Evolutionary conservation across 2,329 filamentous ascomycete genomes (phyloP).

Genomic region (Diplodia intermedia): DNA sequence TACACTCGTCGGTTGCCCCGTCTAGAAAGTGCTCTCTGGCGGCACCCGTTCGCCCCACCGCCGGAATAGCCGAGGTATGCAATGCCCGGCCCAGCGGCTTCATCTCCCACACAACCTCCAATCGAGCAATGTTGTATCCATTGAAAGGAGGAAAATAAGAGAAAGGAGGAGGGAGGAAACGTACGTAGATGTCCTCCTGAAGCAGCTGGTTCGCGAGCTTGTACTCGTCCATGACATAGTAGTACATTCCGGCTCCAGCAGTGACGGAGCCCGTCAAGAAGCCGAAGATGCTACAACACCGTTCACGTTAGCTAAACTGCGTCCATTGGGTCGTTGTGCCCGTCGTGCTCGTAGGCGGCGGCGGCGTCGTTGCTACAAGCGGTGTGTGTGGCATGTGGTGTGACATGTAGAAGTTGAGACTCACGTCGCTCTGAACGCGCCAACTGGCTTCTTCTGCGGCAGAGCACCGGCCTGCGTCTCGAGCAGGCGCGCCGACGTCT

Average conservation of each 20-base stretch:
- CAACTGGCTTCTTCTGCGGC: conserved; percentile 66
- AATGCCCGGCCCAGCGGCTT: not conserved
- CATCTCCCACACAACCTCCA: not conserved
- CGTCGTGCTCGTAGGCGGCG: not conserved
- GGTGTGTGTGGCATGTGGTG: conserved; percentile 1
- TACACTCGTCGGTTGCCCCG: conserved; percentile 16
- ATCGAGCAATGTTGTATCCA: not conserved
- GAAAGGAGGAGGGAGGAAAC: conserved; percentile 50
- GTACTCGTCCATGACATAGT: conserved; percentile 93
- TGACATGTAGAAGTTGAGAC: conserved; percentile 38
- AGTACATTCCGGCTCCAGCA: conserved; percentile 83
- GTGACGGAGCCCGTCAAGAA: conserved; percentile 86
- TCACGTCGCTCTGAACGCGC: conserved; percentile 75
- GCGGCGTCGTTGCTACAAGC: not conserved
- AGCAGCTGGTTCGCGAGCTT: conserved; percentile 90
- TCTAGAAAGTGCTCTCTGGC: not conserved
- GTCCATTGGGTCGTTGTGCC: not conserved
- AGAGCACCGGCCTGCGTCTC: conserved; percentile 42
- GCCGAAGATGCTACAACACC: conserved; percentile 75
- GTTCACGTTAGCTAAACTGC: not conserved
- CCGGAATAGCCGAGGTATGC: conserved; percentile 1
- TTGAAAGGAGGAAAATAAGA: not conserved
- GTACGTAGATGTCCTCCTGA: conserved; percentile 94
- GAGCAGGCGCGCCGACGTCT: conserved; percentile 44
- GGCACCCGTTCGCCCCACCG: not conserved